Evolutionary conservation across 371 early-diverging fungal species (phyloP).

Genomic region (Circinella umbellata): DNA sequence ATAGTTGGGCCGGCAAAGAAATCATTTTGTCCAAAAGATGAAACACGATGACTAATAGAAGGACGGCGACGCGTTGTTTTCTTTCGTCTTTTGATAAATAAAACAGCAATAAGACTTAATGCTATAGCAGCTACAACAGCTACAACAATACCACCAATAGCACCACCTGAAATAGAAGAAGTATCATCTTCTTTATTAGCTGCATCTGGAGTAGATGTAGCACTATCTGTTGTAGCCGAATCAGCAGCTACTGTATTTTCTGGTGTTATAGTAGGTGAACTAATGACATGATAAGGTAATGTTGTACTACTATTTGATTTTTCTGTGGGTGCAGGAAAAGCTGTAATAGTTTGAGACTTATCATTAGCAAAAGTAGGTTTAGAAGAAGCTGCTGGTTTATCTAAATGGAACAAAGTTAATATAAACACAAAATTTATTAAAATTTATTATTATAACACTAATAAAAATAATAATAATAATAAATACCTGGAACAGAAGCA

Average conservation of each 20-base stretch:
- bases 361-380: conserved; percentile 4
- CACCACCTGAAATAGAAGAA: conserved; percentile 7
- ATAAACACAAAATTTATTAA: not conserved
- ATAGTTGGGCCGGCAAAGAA: conserved; percentile 10
- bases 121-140: conserved; percentile 7
- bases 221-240: not conserved
- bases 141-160: conserved; percentile 16
- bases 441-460: not conserved
- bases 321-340: conserved; percentile 3
- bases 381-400: not conserved
- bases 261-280: not conserved
- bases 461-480: not conserved
- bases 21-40: conserved; percentile 15
- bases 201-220: not conserved
- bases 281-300: not conserved
- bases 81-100: conserved; percentile 9
- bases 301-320: not conserved
- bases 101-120: not conserved
- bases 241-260: not conserved
- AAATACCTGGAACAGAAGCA: not conserved
- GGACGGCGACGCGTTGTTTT: not conserved
- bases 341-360: not conserved
- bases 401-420: not conserved
- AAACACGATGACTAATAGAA: conserved; percentile 3
- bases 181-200: not conserved